Conservation (phyloP, 805 yeast genomes). For the Diddensiella transvaalensis region DNA sequence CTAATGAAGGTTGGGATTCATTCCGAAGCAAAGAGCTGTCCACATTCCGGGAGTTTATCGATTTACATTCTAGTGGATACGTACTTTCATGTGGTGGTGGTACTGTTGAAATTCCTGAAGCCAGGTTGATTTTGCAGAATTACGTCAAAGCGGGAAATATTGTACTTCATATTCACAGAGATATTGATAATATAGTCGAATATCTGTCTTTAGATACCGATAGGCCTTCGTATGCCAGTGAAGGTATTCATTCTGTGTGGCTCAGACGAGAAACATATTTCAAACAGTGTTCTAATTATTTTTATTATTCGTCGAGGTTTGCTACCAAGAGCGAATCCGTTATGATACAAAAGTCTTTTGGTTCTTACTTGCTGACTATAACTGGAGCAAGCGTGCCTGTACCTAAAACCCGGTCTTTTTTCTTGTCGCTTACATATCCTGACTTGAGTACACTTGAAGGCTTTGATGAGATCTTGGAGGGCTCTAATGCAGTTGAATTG, state of each 20-base stretch:
- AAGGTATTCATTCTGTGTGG: constrained; percentile 83
- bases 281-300: constrained; percentile 70
- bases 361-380: constrained; percentile 53
- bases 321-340: constrained; percentile 49
- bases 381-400: constrained; percentile 49
- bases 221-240: constrained; percentile 84
- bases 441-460: constrained; percentile 50
- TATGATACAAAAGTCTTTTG: constrained; percentile 56
- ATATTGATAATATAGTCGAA: constrained; percentile 70
- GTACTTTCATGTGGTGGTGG: constrained; percentile 97
- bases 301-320: constrained; percentile 76
- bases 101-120: constrained; percentile 70
- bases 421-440: constrained; percentile 67
- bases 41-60: constrained; percentile 50
- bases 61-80: constrained; percentile 45
- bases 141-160: constrained; percentile 61
- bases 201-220: constrained; percentile 74
- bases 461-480: constrained; percentile 55
- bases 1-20: constrained; percentile 79
- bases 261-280: constrained; percentile 74
- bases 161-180: constrained; percentile 88
- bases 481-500: constrained; percentile 79
- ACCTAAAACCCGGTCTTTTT: constrained; percentile 50
- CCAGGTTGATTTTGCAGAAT: constrained; percentile 59
- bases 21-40: constrained; percentile 69